phyloP scores from a whole-genome alignment of 495 filamentous ascomycete genomes.

The Paragyromitra xinjiangensis region DNA sequence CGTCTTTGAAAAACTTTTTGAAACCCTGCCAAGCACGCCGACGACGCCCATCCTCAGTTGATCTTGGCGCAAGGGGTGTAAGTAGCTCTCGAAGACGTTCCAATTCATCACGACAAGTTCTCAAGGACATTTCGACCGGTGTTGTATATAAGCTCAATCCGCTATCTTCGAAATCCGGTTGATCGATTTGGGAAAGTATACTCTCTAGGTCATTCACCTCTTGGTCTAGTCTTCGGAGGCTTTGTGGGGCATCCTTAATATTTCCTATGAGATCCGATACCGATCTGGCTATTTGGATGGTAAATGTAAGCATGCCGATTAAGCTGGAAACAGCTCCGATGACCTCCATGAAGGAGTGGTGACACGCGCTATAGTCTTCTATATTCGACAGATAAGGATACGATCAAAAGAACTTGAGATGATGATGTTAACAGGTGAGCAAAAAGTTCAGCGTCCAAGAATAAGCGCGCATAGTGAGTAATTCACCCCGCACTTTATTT shows the following conservation, averaged over 20 bases:
- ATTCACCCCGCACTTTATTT: not conserved
- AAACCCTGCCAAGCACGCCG: slow-evolving; percentile 5
- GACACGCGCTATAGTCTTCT: not conserved
- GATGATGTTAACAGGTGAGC: no score
- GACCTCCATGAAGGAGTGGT: slow-evolving; percentile 3
- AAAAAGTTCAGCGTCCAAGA: no score
- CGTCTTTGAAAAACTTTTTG: slow-evolving; percentile 20
- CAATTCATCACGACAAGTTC: slow-evolving; percentile 8
- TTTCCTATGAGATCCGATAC: slow-evolving; percentile 17
- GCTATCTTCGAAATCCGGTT: not conserved
- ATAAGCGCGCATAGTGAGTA: not conserved
- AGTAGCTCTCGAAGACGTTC: slow-evolving; percentile 14
- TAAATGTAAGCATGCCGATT: not conserved
- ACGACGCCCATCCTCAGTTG: not conserved
- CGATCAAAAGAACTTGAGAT: no score
- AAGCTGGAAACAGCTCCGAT: not conserved
- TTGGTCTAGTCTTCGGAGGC: slow-evolving; percentile 6
- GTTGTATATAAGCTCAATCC: not conserved
- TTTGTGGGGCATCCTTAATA: slow-evolving; percentile 17
- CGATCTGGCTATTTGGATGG: not conserved
- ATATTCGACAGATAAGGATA: not conserved
- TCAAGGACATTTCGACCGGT: not conserved
- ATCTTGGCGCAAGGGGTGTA: not conserved
- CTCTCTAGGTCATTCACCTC: slow-evolving; percentile 11
- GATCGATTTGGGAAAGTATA: slow-evolving; percentile 20